Conservation (phyloP, 228 moss, liverwort and hornwort species). For the Sphagnum fallax region DNA sequence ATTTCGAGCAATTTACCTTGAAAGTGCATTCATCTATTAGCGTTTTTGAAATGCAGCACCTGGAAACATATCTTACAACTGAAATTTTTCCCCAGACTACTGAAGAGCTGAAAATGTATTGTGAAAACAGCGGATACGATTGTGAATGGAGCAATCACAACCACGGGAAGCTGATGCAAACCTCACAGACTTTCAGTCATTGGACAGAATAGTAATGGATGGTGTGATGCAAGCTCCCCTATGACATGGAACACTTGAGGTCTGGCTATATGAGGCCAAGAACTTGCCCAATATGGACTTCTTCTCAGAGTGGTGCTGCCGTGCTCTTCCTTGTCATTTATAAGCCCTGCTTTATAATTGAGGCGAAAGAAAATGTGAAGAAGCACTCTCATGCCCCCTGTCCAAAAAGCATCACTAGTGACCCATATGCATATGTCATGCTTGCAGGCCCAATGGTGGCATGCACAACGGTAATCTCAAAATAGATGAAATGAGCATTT, state of each 20-base stretch:
- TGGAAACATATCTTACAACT: too few species aligned
- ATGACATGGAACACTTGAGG: constrained; percentile 39
- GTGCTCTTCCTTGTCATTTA: constrained; percentile 26
- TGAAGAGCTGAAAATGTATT: too few species aligned
- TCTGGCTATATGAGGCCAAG: constrained; percentile 19
- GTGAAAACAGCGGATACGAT: too few species aligned
- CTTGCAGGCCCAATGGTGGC: constrained; percentile 77
- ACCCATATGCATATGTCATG: constrained; percentile 73
- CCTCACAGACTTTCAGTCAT: too few species aligned
- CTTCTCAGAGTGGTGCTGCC: constrained; percentile 29
- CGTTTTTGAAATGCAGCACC: too few species aligned
- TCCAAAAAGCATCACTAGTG: constrained; percentile 73
- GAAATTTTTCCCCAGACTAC: too few species aligned
- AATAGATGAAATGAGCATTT: constrained; percentile 76
- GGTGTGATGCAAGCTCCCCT: constrained; percentile 19
- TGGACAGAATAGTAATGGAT: constrained; percentile 8
- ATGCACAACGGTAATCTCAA: constrained; percentile 62
- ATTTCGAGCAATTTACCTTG: too few species aligned
- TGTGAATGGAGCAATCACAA: too few species aligned
- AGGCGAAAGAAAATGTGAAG: constrained; percentile 17
- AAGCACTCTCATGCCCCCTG: constrained; percentile 12
- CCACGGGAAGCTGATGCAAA: too few species aligned
- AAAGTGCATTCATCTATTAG: too few species aligned
- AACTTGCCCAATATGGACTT: constrained; percentile 46
- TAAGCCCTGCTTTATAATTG: constrained; percentile 21